Base-by-base conservation (phyloP, 768 basidiomycete genomes). In the Collybia sp. region DNA sequence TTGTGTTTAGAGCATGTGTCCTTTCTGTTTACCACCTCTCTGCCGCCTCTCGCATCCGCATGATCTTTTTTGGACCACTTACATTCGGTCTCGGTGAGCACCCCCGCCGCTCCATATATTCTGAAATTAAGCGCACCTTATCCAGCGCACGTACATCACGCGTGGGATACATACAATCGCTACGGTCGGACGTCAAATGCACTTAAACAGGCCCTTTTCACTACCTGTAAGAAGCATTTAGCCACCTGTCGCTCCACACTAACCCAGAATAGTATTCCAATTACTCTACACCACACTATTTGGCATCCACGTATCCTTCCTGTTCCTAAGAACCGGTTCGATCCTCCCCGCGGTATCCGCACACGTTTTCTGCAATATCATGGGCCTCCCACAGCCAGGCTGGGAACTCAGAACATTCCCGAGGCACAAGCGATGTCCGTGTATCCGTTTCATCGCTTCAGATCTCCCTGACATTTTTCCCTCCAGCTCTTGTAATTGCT, bases 331-430 rank as follows among this genome's bases (percentile, higher is more conserved):
- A 41, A 93, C 93, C 3, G 82, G 85, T 12, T 93, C 92, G 4
- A 66, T 97, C 48, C 63, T 85, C 25, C 85, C 93, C 1, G 72
- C 93, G 2, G 74, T 93, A 45, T 64, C 76, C 8, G 82, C 92
- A 0, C 96, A 99, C 59, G 67, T 87, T 1, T 95, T 93, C 59
- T 98, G 96, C 72, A 99, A 99, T 59, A 62, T 88, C 42, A 94
- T 97, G 90, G 94, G 94, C 1, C 56, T 97, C 20, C 96, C 95
- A 2, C 74, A 82, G 43, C 74, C 3, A 25, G 25, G 25, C 25
- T n/a, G n/a, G n/a, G n/a, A n/a, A n/a, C n/a, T n/a, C n/a, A n/a
- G n/a, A n/a, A n/a, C n/a, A n/a, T n/a, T n/a, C n/a, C n/a, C n/a
- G n/a, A n/a, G n/a, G n/a, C n/a, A n/a, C n/a, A n/a, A n/a, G n/a